Evolutionary conservation across 306 rosid genomes (phyloP).

Genomic region (Spatholobus suberectus): DNA sequence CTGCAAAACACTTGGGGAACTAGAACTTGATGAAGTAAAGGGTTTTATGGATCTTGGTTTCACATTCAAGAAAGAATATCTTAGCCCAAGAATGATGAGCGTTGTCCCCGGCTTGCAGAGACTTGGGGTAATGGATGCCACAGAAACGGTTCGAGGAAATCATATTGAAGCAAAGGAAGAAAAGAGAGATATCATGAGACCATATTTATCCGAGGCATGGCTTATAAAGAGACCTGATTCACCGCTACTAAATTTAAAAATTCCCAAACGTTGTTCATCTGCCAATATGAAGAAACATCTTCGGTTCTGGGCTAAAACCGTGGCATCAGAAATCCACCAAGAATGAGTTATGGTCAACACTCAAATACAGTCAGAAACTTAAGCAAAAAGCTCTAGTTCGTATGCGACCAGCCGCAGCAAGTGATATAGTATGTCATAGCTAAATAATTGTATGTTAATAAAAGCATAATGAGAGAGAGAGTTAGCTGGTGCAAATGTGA

Average conservation of each 20-base stretch:
- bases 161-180: conserved; percentile 38
- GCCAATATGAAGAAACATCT: conserved; percentile 79
- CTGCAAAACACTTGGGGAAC: conserved; percentile 68
- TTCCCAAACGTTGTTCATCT: conserved; percentile 61
- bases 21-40: conserved; percentile 85
- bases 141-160: background rate
- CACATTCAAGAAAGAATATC: conserved; percentile 60
- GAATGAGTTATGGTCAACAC: conserved; percentile 19
- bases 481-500: conserved; percentile 1
- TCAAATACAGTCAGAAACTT: background rate
- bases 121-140: conserved; percentile 35
- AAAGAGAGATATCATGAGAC: conserved; percentile 55
- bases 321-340: conserved; percentile 76
- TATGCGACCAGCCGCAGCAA: background rate
- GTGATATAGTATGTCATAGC: background rate
- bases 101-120: conserved; percentile 83
- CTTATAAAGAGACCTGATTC: conserved; percentile 72
- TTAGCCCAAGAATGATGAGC: conserved; percentile 68
- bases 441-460: conserved; percentile 19
- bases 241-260: conserved; percentile 60
- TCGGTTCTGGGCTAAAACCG: conserved; percentile 73
- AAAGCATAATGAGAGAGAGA: background rate
- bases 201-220: conserved; percentile 93
- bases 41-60: conserved; percentile 93
- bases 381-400: background rate